Base-by-base conservation (phyloP, 2,329 filamentous ascomycete species). In the Hypoxylon sp. region DNA sequence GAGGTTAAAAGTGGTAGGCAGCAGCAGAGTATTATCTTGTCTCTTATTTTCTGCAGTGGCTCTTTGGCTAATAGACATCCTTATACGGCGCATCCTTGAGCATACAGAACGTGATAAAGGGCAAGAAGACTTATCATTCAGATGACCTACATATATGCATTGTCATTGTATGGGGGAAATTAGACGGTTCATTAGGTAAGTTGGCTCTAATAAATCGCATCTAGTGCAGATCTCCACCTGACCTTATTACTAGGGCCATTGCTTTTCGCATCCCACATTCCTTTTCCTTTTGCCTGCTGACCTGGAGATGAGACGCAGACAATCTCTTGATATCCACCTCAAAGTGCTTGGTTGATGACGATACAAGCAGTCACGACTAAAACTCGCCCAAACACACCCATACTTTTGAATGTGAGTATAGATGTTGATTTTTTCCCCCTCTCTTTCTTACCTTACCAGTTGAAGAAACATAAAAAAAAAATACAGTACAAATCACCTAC, bases 161-260 rank as follows among this genome's bases (percentile, higher is more conserved):
- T 39, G 37, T 39, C 37, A 39, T 6, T 39, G 37, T 5, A 26
- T 44, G 29, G 26, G 54, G 26, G 42, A 42, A 37, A 22, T 58
- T 47, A 44, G 42, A 31, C 26, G 59, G 37, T 26, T 60, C 35
- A 35, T 52, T 60, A 60, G 26, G 37, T 53, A 51, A 48, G 19
- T 26, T 59, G 24, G 22, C 42, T 50, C 14, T 29, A 22, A 5
- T 19, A 50, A 51, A 52, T 54, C 31, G 44, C 47, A 50, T 24
- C 60, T 51, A 60, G 51, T 59, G 57, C 52, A 58, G 55, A 65
- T 65, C 66, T 33, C 61, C 66, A 69, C 66, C 61, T 69, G 66
- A 69, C 66, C 66, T 55, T 51, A 44, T 14, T 47, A 47, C 53
- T 47, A 26, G 44, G 33, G 33, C 33, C 55, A 31, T 29, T 59